phyloP scores from a whole-genome alignment of 2,329 filamentous ascomycete genomes.

The Parafenestella ontariensis region DNA sequence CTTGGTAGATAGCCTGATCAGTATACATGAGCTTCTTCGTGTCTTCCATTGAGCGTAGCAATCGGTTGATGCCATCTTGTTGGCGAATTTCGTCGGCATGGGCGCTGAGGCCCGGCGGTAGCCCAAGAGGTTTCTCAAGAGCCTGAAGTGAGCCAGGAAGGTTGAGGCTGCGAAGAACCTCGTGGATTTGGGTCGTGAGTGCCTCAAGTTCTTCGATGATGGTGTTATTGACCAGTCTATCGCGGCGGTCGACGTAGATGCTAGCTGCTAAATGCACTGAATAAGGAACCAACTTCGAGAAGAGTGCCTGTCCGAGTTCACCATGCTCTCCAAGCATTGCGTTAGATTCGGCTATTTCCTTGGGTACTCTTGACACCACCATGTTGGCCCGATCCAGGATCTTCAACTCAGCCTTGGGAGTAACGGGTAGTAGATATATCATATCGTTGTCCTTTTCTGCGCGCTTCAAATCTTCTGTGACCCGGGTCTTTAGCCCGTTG shows the following conservation, averaged over 20 bases:
- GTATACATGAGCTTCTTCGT: slow-evolving; percentile 87
- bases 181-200: slow-evolving; percentile 80
- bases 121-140: slow-evolving; percentile 88
- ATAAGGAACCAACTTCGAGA: slow-evolving; percentile 91
- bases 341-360: slow-evolving; percentile 81
- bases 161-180: slow-evolving; percentile 80
- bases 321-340: slow-evolving; percentile 80
- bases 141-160: slow-evolving; percentile 93
- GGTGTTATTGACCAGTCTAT: slow-evolving; percentile 86
- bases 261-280: slow-evolving; percentile 94
- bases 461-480: slow-evolving; percentile 86
- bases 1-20: slow-evolving; percentile 79
- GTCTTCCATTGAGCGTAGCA: slow-evolving; percentile 83
- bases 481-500: slow-evolving; percentile 79
- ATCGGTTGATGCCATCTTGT: slow-evolving; percentile 79
- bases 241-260: slow-evolving; percentile 90
- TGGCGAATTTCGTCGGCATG: slow-evolving; percentile 95
- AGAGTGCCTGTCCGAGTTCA: slow-evolving; percentile 83
- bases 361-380: slow-evolving; percentile 80
- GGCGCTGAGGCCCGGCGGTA: slow-evolving; percentile 83
- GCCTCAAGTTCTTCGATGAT: slow-evolving; percentile 85
- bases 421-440: slow-evolving; percentile 88
- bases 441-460: slow-evolving; percentile 97
- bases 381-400: slow-evolving; percentile 87
- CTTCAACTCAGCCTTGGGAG: slow-evolving; percentile 86